Conservation (phyloP, 169 alveolate genomes). For the Babesia ovata region DNA sequence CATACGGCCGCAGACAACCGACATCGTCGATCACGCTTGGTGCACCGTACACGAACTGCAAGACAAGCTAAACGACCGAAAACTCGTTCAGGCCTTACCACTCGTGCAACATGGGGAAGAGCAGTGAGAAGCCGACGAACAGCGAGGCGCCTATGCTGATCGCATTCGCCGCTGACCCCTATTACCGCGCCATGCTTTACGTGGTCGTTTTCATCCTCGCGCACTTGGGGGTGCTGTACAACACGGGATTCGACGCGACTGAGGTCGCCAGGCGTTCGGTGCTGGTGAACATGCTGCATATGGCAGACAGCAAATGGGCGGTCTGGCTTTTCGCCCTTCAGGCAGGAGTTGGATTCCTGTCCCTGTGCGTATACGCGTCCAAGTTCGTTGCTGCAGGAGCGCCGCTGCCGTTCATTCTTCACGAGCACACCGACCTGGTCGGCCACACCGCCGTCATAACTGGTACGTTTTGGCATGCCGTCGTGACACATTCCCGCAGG, state of each 20-base stretch:
- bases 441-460: conserved; percentile 16
- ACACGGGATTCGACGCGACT: conserved; percentile 8
- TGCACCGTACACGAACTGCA: conserved; percentile 68
- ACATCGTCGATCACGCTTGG: conserved; percentile 77
- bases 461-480: neutral
- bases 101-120: conserved; percentile 14
- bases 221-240: neutral
- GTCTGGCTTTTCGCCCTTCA: neutral
- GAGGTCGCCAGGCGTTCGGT: conserved; percentile 6
- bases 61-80: conserved; percentile 12
- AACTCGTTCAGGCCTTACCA: conserved; percentile 21
- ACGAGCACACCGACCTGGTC: conserved; percentile 6
- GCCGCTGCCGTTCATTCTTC: neutral
- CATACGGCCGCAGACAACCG: conserved; percentile 11
- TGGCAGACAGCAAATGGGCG: neutral
- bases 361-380: conserved; percentile 36
- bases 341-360: neutral
- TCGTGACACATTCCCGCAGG: conserved; percentile 18
- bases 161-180: conserved; percentile 35
- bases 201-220: conserved; percentile 3
- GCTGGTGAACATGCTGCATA: neutral
- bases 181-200: conserved; percentile 15
- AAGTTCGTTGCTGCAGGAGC: conserved; percentile 8
- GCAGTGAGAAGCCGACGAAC: neutral
- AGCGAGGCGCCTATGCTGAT: conserved; percentile 8